Evolutionary conservation across 2,329 filamentous ascomycete species (phyloP).

Genomic region (Sclerotinia trifoliorum): DNA sequence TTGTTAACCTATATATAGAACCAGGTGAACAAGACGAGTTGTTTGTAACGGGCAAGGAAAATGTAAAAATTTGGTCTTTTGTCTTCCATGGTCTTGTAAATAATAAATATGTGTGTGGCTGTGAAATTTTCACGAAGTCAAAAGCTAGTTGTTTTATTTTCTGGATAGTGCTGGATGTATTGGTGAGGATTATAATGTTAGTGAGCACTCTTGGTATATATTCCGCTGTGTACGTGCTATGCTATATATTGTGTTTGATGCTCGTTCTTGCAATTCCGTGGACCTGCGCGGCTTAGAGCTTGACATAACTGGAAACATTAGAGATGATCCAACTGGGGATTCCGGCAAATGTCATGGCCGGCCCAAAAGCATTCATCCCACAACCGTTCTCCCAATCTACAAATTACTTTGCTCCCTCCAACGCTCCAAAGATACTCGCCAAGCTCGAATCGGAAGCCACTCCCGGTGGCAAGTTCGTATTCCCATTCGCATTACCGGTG

Average conservation of each 20-base stretch:
- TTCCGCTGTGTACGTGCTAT: neutral
- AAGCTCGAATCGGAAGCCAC: conserved; percentile 11
- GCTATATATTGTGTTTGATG: neutral
- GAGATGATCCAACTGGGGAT: neutral
- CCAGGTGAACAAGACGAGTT: no score
- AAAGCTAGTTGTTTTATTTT: neutral
- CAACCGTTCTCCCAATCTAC: neutral
- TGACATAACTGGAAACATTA: neutral
- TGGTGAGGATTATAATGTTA: no score
- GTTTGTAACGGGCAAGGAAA: no score
- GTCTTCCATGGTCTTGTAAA: neutral
- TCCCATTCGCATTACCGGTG: conserved; percentile 1
- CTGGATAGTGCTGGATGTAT: no score
- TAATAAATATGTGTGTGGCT: neutral
- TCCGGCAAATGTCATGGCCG: neutral
- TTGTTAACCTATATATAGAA: no score
- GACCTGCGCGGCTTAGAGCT: no score
- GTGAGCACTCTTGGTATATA: neutral
- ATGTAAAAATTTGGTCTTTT: fast-evolving
- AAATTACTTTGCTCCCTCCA: conserved; percentile 10
- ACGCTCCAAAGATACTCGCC: conserved; percentile 18
- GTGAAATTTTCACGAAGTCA: neutral
- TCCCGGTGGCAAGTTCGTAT: conserved; percentile 15
- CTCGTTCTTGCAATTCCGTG: neutral
- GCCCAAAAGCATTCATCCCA: neutral